Percentiles rank a stretch among this genome's conserved stretches.
phyloP scores from a whole-genome alignment of 2,329 filamentous ascomycete genomes.

The Tolypocladium endophyticum region DNA sequence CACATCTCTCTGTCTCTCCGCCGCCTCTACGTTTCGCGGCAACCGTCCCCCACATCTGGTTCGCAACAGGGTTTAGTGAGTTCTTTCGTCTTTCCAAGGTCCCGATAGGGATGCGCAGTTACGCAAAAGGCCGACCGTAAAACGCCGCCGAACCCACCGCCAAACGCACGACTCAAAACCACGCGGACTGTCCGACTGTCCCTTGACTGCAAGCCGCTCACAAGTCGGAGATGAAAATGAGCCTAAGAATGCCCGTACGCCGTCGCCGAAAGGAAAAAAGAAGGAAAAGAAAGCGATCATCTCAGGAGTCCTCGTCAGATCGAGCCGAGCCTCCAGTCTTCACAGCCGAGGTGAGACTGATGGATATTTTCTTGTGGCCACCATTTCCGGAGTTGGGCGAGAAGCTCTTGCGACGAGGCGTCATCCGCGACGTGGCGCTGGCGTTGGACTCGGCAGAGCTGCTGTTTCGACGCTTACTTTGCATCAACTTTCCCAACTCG shows the following conservation, averaged over 20 bases:
- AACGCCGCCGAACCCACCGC: not conserved
- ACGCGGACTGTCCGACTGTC: not conserved
- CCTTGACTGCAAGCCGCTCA: not conserved
- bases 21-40: not conserved
- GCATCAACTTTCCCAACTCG: conserved; percentile 73
- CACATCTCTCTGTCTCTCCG: not conserved
- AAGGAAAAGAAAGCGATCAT: not conserved
- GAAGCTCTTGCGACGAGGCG: conserved; percentile 28
- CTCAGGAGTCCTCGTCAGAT: conserved; percentile 28
- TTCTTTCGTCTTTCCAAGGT: not conserved
- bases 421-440: conserved; percentile 20
- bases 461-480: conserved; percentile 51
- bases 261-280: conserved; percentile 5
- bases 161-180: not conserved
- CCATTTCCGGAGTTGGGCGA: conserved; percentile 27
- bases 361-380: conserved; percentile 44
- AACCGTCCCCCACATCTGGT: not conserved
- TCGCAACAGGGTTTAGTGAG: not conserved
- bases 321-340: conserved; percentile 27
- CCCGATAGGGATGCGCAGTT: not conserved
- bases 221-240: not conserved
- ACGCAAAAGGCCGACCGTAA: not conserved
- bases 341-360: conserved; percentile 40
- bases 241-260: conserved; percentile 6
- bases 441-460: conserved; percentile 35